phyloP scores from a whole-genome alignment of 495 filamentous ascomycete species.

The Thermothielavioides terrestris region DNA sequence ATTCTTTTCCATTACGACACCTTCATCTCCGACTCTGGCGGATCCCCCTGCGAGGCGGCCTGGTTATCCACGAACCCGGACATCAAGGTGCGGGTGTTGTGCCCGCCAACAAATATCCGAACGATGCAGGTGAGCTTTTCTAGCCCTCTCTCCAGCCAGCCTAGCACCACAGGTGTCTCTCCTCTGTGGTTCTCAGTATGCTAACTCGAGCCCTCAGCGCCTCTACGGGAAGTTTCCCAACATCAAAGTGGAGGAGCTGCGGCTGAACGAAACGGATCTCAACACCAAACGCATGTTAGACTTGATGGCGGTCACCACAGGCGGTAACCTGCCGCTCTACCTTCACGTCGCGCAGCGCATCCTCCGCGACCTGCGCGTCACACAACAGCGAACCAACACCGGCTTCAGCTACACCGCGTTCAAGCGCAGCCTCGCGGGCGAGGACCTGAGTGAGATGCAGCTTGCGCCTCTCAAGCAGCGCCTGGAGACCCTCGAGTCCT shows the following conservation, averaged over 20 bases:
- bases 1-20: constrained; percentile 64
- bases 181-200: not conserved
- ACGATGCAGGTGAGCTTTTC: constrained; percentile 33
- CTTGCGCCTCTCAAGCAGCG: constrained; percentile 45
- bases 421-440: constrained; percentile 24
- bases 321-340: constrained; percentile 50
- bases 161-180: not conserved
- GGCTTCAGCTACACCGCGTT: constrained; percentile 50
- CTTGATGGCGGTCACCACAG: constrained; percentile 55
- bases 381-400: constrained; percentile 27
- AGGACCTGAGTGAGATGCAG: constrained; percentile 37
- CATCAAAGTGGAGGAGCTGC: constrained; percentile 44
- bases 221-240: constrained; percentile 36
- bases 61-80: constrained; percentile 48
- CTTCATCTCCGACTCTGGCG: constrained; percentile 45
- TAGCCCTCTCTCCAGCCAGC: not conserved
- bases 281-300: constrained; percentile 57
- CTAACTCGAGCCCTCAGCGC: constrained; percentile 1
- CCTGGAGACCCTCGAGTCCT: constrained; percentile 49
- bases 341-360: constrained; percentile 50
- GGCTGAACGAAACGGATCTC: constrained; percentile 50
- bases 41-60: constrained; percentile 58
- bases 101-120: constrained; percentile 51
- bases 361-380: constrained; percentile 50
- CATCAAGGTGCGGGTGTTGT: constrained; percentile 54